phyloP scores from a whole-genome alignment of 306 rosid species.

The Glycine soja region DNA sequence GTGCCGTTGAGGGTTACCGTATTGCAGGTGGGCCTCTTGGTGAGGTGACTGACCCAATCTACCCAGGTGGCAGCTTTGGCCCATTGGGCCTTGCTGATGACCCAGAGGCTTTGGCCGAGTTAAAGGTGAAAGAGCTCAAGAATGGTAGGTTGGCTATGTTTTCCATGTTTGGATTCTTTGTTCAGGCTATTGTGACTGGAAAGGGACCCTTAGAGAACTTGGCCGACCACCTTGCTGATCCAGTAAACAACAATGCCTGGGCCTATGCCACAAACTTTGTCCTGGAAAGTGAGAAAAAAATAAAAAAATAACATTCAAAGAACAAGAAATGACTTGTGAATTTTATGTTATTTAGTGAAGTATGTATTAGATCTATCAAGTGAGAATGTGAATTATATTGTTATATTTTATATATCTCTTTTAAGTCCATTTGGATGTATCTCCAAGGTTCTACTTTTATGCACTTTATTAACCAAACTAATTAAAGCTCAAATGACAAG shows the following conservation, averaged over 20 bases:
- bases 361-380: neutral
- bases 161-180: constrained; percentile 44
- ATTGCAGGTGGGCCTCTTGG: constrained; percentile 48
- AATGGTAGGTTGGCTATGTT: constrained; percentile 46
- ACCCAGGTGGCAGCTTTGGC: constrained; percentile 34
- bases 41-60: constrained; percentile 44
- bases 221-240: constrained; percentile 40
- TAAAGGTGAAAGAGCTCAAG: constrained; percentile 43
- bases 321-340: neutral
- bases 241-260: constrained; percentile 45
- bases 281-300: constrained; percentile 38
- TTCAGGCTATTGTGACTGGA: constrained; percentile 47
- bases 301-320: neutral
- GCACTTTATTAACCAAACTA: neutral
- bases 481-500: neutral
- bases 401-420: neutral
- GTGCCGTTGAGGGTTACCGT: too few species aligned
- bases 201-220: constrained; percentile 41
- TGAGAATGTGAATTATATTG: neutral
- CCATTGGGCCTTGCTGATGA: constrained; percentile 43
- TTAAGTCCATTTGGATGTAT: neutral
- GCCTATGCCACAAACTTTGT: constrained; percentile 46
- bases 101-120: constrained; percentile 43
- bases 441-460: neutral
- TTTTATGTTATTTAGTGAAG: neutral